Conservation (phyloP, 768 basidiomycete species). For the Amanita fuliginea region DNA sequence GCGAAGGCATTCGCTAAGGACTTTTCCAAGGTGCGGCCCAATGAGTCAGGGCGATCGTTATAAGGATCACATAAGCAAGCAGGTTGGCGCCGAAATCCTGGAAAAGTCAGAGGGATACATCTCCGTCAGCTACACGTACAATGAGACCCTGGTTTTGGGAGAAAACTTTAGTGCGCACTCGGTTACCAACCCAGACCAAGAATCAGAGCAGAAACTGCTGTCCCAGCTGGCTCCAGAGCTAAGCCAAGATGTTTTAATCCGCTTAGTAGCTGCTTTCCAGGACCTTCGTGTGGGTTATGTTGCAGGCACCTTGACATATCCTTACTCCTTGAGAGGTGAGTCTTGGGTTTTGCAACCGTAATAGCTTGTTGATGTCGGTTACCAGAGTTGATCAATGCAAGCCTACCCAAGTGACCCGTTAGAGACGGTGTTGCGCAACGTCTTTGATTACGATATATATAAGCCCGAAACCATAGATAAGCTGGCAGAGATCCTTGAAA, state of each 20-base stretch:
- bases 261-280: slow-evolving; percentile 55
- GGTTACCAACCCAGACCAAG: slow-evolving; percentile 55
- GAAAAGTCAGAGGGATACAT: slow-evolving; percentile 46
- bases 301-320: slow-evolving; percentile 45
- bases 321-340: slow-evolving; percentile 55
- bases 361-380: not conserved
- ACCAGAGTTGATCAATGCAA: slow-evolving; percentile 56
- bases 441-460: slow-evolving; percentile 65
- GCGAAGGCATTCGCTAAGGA: slow-evolving; percentile 33
- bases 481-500: slow-evolving; percentile 43
- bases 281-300: slow-evolving; percentile 52
- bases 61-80: not conserved
- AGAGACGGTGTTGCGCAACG: slow-evolving; percentile 48
- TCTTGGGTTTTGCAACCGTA: no score
- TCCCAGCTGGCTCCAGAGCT: slow-evolving; percentile 53
- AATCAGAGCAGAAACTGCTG: slow-evolving; percentile 50
- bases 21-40: slow-evolving; percentile 40
- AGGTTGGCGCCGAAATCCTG: slow-evolving; percentile 45
- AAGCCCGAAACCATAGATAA: slow-evolving; percentile 55
- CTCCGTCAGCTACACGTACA: slow-evolving; percentile 41
- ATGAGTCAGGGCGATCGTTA: not conserved
- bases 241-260: slow-evolving; percentile 36
- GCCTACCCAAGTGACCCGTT: slow-evolving; percentile 48
- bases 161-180: slow-evolving; percentile 61
- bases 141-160: slow-evolving; percentile 54